Base-by-base conservation (phyloP, 2,329 filamentous ascomycete genomes). In the Neopestalotiopsis sp. region DNA sequence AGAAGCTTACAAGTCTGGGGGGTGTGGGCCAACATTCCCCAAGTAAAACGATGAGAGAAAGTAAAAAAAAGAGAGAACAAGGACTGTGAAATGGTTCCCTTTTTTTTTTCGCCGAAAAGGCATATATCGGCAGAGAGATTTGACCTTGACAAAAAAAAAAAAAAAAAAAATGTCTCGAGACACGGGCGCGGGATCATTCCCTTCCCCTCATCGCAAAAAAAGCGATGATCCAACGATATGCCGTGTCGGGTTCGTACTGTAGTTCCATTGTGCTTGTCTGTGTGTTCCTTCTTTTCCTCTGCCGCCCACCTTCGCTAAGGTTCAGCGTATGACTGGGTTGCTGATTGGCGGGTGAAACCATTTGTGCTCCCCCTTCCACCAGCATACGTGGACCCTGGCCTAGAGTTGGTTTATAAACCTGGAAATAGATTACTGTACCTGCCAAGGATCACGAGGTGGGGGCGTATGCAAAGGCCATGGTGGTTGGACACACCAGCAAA, bases 321-420 rank as follows among this genome's bases (percentile, higher is more conserved):
- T 61, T 61, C 30, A 34, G 24, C 30, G 30, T 30, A 12, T 38
- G 32, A 34, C 30, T 34, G 32, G 59, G 59, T 61, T 34, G 7
- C 9, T 40, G 32, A 61, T 61, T 61, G 59, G 59, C 2, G 59
- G 59, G 59, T 61, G 59, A 61, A 61, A 52, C 45, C 45, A 28
- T 40, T 30, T 42, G 28, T 38, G 59, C 10, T 28, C 24, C 28
- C 59, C 59, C 57, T 59, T 59, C 24, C 57, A 59, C 34, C 34
- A 20, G 14, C 9, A 38, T 20, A 38, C 34, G 32, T 34, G 30
- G 28, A 20, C 28, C n/a, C 10, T 20, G 17, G 20, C 28, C 58
- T 28, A 61, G 32, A 34, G 24, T 32, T 17, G 45, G 17, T 20
- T 45, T 52, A 52, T 4, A 52, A 20, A n/a, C n/a, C 17, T 52